Conservation (phyloP, 2,329 filamentous ascomycete genomes). For the Calonectria henricotiae region DNA sequence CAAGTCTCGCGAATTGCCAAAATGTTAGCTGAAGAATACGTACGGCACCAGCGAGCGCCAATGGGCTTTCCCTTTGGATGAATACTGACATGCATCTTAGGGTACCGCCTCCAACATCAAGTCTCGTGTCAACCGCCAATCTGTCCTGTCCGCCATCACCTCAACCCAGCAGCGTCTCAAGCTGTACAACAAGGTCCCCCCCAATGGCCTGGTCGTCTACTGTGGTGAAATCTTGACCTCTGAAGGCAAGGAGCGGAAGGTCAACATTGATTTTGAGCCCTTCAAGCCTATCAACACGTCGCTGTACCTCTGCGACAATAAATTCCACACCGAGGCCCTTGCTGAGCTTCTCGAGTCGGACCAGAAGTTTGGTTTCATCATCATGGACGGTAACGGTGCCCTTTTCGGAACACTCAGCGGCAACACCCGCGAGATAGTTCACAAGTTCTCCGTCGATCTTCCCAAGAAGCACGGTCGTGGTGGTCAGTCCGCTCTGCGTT, state of each 20-base stretch:
- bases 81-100: constrained; percentile 64
- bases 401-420: constrained; percentile 97
- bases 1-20: constrained; percentile 96
- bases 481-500: constrained; percentile 99
- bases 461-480: constrained; percentile 99
- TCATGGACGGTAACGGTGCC: constrained; percentile 99
- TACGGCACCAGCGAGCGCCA: constrained; percentile 63
- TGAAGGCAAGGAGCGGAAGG: constrained; percentile 99
- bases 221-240: constrained; percentile 99
- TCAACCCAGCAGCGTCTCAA: constrained; percentile 99
- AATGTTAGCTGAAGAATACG: constrained; percentile 99
- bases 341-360: constrained; percentile 98
- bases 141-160: constrained; percentile 97
- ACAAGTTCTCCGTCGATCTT: constrained; percentile 98
- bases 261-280: constrained; percentile 99
- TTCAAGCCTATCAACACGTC: constrained; percentile 99
- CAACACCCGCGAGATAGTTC: constrained; percentile 95
- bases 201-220: constrained; percentile 98
- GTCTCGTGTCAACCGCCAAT: constrained; percentile 98
- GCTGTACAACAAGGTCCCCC: constrained; percentile 98
- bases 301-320: constrained; percentile 99
- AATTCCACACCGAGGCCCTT: constrained; percentile 98
- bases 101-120: constrained; percentile 99
- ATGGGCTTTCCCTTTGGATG: not conserved
- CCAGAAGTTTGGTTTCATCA: constrained; percentile 99